phyloP scores from a whole-genome alignment of 441 rosid genomes.

The Hura crepitans region DNA sequence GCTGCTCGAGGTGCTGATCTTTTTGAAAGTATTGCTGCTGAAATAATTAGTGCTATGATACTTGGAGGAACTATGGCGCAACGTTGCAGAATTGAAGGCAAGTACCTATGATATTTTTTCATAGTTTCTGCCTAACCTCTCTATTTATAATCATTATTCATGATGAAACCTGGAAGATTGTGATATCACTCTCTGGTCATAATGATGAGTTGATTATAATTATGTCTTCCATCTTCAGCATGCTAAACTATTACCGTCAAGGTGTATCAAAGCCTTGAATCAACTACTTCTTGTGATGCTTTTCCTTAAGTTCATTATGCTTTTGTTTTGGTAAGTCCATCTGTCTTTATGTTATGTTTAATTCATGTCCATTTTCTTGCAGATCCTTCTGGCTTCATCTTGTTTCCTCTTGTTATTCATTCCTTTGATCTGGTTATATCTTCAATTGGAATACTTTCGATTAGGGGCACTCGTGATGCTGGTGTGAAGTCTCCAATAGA shows the following conservation, averaged over 20 bases:
- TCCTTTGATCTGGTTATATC: slow-evolving; percentile 94
- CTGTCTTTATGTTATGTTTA: slow-evolving; percentile 13
- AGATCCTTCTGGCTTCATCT: slow-evolving; percentile 97
- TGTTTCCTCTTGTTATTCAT: slow-evolving; percentile 97
- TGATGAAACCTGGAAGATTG: not conserved
- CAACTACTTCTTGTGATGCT: not conserved
- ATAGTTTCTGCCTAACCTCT: not conserved
- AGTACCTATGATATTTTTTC: slow-evolving; percentile 21
- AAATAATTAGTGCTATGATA: slow-evolving; percentile 98
- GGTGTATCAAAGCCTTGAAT: not conserved
- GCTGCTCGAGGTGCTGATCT: slow-evolving; percentile 99
- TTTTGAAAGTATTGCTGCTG: slow-evolving; percentile 99
- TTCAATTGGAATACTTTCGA: slow-evolving; percentile 88
- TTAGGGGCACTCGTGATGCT: slow-evolving; percentile 74
- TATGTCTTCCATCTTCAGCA: not conserved
- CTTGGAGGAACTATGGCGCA: slow-evolving; percentile 97
- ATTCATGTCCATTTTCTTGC: slow-evolving; percentile 38
- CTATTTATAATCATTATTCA: not conserved
- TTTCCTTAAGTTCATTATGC: not conserved
- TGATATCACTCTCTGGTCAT: not conserved
- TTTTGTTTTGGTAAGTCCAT: slow-evolving; percentile 4
- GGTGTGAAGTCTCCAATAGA: slow-evolving; percentile 68
- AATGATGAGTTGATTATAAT: not conserved
- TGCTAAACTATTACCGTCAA: slow-evolving; percentile 3
- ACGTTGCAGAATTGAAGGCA: slow-evolving; percentile 89